Evolutionary conservation across 805 yeast species (phyloP).

Genomic region (Ogataea ramenticola): DNA sequence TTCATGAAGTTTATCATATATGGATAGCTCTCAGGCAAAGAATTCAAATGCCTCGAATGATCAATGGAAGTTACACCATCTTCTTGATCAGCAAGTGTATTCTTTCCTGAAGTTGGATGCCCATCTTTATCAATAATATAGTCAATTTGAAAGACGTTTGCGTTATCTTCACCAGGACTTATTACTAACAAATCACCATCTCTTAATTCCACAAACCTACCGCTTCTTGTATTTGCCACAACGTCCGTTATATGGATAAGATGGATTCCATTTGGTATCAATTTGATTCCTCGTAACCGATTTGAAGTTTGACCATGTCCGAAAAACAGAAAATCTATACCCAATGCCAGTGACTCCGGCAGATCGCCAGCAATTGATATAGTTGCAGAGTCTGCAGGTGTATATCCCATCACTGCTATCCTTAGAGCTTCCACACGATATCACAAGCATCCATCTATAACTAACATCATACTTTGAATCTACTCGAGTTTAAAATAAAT

Average conservation of each 20-base stretch:
- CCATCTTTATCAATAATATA: constrained; percentile 5
- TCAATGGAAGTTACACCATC: background rate
- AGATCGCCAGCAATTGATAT: constrained; percentile 7
- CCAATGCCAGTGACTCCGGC: constrained; percentile 11
- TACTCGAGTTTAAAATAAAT: no score
- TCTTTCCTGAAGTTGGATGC: constrained; percentile 1
- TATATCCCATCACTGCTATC: background rate
- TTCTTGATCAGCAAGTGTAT: background rate
- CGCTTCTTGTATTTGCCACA: constrained; percentile 31
- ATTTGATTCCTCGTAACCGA: constrained; percentile 39
- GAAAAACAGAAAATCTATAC: constrained; percentile 20
- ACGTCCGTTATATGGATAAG: constrained; percentile 43
- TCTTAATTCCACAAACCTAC: constrained; percentile 28
- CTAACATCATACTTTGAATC: no score
- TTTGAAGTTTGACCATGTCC: background rate
- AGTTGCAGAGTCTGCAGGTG: constrained; percentile 6
- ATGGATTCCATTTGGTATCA: constrained; percentile 45
- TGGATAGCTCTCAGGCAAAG: constrained; percentile 5
- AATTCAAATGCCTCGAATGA: background rate
- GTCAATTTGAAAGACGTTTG: constrained; percentile 6
- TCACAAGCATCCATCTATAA: no score
- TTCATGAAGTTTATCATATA: constrained; percentile 16
- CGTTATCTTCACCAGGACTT: constrained; percentile 22
- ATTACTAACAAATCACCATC: constrained; percentile 21
- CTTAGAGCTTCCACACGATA: no score